These are phyloP conservation scores for Canna indica DNA, from an alignment of 176 grass and related monocot genomes.

Conservation along the genomic window DNA sequence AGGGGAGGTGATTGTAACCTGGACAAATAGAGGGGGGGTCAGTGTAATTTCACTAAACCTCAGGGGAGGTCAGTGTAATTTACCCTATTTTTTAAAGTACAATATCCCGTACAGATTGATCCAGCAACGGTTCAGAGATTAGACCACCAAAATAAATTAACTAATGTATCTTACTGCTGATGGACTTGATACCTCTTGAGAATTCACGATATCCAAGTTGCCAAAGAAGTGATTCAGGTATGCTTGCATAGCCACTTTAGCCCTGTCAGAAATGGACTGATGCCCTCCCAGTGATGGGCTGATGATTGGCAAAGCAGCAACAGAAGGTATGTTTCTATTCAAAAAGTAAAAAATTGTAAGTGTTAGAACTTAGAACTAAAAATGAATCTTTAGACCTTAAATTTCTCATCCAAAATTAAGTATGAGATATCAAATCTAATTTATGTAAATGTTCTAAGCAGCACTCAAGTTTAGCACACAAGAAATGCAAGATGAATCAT, in stretches of 20 bases:
- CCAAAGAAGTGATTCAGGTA: conserved; percentile 71
- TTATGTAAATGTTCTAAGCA: background rate
- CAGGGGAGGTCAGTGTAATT: no score
- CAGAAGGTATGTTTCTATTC: conserved; percentile 67
- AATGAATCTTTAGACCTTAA: background rate
- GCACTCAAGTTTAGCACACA: no score
- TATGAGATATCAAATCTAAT: background rate
- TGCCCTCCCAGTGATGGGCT: conserved; percentile 53
- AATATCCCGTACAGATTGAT: conserved; percentile 8
- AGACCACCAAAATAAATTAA: background rate
- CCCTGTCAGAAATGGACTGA: conserved; percentile 60
- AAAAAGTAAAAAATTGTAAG: conserved; percentile 13
- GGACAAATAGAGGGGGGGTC: no score
- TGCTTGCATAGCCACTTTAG: conserved; percentile 75
- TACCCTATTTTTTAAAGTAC: conserved; percentile 1
- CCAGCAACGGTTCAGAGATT: background rate
- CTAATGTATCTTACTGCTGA: background rate
- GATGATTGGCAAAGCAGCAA: conserved; percentile 67
- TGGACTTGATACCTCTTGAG: conserved; percentile 36
- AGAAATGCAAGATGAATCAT: background rate
- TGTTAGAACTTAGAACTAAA: no score
- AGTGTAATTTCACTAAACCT: no score
- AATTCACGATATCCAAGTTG: conserved; percentile 83
- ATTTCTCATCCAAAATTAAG: background rate
- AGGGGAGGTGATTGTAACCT: no score